Percentiles rank a stretch among this genome's conserved stretches.
phyloP scores from a whole-genome alignment of 495 filamentous ascomycete genomes.

The Haplographium delicatum region DNA sequence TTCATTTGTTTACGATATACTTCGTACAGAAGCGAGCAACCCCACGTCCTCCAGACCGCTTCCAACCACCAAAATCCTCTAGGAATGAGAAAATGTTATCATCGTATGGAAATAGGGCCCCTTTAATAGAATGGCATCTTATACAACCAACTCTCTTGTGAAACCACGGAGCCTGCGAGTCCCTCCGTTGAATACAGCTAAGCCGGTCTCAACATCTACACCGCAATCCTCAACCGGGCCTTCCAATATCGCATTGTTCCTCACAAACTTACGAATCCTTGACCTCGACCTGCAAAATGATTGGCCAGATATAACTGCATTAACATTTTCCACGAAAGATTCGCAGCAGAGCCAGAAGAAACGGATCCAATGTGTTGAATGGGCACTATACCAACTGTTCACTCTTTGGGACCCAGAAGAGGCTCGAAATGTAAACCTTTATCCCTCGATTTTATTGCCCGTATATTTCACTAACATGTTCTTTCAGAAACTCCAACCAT shows the following conservation, averaged over 20 bases:
- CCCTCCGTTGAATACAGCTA: constrained; percentile 7
- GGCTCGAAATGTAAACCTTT: constrained; percentile 54
- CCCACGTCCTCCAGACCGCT: not conserved
- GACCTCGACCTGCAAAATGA: constrained; percentile 68
- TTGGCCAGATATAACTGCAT: constrained; percentile 66
- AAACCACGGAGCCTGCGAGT: constrained; percentile 18
- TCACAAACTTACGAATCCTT: constrained; percentile 74
- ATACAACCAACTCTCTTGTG: not conserved
- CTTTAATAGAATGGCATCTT: constrained; percentile 7
- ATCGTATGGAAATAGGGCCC: no score
- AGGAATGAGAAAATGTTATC: no score
- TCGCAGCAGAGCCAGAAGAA: constrained; percentile 68
- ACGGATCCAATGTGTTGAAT: constrained; percentile 74
- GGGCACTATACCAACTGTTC: constrained; percentile 79
- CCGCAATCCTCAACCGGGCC: constrained; percentile 25
- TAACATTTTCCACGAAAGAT: constrained; percentile 61
- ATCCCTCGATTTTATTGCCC: constrained; percentile 1
- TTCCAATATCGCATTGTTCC: constrained; percentile 59
- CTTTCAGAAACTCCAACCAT: constrained; percentile 76
- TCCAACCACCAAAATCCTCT: not conserved
- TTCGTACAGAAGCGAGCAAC: no score
- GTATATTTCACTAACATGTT: constrained; percentile 3
- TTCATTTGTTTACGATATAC: no score
- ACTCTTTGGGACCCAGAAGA: constrained; percentile 72
- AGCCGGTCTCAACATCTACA: constrained; percentile 1